Base-by-base conservation (phyloP, 305 asterid species). In the Plantago lanceolata region DNA sequence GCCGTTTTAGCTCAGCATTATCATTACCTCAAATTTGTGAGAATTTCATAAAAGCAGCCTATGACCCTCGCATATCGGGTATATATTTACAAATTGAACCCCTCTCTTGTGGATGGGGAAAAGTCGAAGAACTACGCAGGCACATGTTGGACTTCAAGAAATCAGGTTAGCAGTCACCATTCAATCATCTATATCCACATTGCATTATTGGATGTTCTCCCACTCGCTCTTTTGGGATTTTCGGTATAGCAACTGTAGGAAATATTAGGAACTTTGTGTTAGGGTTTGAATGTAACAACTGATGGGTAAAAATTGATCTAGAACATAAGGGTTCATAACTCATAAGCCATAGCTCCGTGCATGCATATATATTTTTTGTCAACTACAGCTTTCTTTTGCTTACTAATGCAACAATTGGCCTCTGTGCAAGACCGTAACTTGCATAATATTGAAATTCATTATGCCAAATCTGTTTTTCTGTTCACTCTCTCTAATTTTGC, bases 1-100 rank as follows among this genome's bases (percentile, higher is more conserved):
- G 96, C 81, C 93, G 96, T 73, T 92, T 92, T 79, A 85, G 96
- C 69, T 83, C 96, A 60, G 96, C 87, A 70, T 73, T 89, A 70
- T 86, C 96, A 53, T 81, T 92, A 73, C 98, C 98, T 75, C 96
- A 92, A 71, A 76, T 92, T 66, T 89, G 96, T 71, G 95, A 92
- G 79, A 92, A 92, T 77, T 82, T 92, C 37, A 59, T 81, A 63
- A 92, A 92, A 73, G 98, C 98, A 61, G 95, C 98, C 52, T 86
- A 92, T 56, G 98, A 92, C 84, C 96, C 98, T 69, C 95, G 96
- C 48, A 79, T 92, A 55, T 77, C 85, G 73, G 98, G 98, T 71
- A 75, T 88, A 55, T 92, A 86, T 79, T 92, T 92, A 73, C 96
- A 92, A 64, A 89, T 91, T 70, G 98, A 89, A 73, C 84, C 83